phyloP scores from a whole-genome alignment of 2,329 filamentous ascomycete species.

The Hymenoscyphus scutula region DNA sequence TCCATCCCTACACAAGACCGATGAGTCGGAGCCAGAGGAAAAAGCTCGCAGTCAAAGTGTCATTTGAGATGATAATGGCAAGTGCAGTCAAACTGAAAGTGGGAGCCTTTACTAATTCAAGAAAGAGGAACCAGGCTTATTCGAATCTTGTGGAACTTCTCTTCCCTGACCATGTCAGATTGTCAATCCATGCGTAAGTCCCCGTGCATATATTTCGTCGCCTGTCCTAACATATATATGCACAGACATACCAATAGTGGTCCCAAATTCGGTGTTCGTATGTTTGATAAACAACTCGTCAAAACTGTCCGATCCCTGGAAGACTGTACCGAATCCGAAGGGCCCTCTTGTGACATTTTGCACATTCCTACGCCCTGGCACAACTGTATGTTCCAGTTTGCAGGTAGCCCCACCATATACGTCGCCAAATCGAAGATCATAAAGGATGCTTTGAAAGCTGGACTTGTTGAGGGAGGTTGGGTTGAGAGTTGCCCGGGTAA shows the following conservation, averaged over 20 bases:
- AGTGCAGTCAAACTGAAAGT: not conserved
- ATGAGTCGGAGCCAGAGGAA: conserved; percentile 12
- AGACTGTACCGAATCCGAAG: conserved; percentile 1
- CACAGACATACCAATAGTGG: conserved; percentile 11
- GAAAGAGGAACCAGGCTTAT: conserved; percentile 11
- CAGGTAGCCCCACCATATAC: conserved; percentile 6
- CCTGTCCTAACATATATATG: not conserved
- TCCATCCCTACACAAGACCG: conserved; percentile 10
- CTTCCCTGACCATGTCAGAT: conserved; percentile 11
- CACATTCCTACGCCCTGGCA: conserved; percentile 12
- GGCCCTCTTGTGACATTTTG: conserved; percentile 7
- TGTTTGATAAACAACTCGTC: conserved; percentile 10
- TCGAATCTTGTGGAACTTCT: conserved; percentile 12
- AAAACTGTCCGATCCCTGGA: conserved; percentile 6
- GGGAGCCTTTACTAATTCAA: not conserved
- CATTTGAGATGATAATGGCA: conserved; percentile 15
- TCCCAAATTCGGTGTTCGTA: conserved; percentile 9
- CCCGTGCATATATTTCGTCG: not conserved
- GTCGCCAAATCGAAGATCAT: conserved; percentile 9
- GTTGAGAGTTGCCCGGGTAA: not conserved
- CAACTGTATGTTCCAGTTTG: conserved; percentile 11
- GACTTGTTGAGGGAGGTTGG: conserved; percentile 3
- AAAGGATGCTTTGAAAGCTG: conserved; percentile 9
- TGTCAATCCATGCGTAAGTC: conserved; percentile 14
- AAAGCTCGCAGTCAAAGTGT: conserved; percentile 12